Conservation (phyloP, 441 rosid species). For the Daphne laureola region DNA sequence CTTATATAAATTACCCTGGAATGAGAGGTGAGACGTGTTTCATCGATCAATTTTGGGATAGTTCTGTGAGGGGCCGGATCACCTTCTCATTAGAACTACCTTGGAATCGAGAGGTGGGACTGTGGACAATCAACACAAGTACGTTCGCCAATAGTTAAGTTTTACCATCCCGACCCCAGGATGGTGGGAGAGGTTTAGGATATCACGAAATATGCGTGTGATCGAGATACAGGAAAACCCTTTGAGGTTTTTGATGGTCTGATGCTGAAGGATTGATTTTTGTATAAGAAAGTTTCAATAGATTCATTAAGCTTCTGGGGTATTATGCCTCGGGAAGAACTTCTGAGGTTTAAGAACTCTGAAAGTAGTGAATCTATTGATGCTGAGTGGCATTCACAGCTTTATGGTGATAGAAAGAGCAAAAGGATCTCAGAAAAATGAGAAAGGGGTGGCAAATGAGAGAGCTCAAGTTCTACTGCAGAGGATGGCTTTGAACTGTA, state of each 20-base stretch:
- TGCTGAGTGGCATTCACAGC: constrained; percentile 78
- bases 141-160: too few species aligned
- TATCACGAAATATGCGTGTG: constrained; percentile 64
- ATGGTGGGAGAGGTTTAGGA: too few species aligned
- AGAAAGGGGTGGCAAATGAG: constrained; percentile 65
- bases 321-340: constrained; percentile 63
- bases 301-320: constrained; percentile 75
- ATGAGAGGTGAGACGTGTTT: too few species aligned
- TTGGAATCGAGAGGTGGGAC: too few species aligned
- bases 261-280: constrained; percentile 85
- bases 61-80: too few species aligned
- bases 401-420: constrained; percentile 73
- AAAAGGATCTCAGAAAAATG: constrained; percentile 32
- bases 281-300: constrained; percentile 64
- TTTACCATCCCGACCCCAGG: too few species aligned
- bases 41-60: too few species aligned
- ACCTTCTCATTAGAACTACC: too few species aligned
- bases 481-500: constrained; percentile 42
- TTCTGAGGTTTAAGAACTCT: constrained; percentile 65
- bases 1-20: too few species aligned
- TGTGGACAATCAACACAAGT: too few species aligned
- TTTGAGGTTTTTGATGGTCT: constrained; percentile 75
- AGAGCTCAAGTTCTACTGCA: constrained; percentile 42
- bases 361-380: constrained; percentile 55
- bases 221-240: constrained; percentile 64